Evolutionary conservation across 352 stramenopile species (phyloP), one percentile per base, ranked within the genome.

Genomic region (Phytophthora sp.): DNA sequence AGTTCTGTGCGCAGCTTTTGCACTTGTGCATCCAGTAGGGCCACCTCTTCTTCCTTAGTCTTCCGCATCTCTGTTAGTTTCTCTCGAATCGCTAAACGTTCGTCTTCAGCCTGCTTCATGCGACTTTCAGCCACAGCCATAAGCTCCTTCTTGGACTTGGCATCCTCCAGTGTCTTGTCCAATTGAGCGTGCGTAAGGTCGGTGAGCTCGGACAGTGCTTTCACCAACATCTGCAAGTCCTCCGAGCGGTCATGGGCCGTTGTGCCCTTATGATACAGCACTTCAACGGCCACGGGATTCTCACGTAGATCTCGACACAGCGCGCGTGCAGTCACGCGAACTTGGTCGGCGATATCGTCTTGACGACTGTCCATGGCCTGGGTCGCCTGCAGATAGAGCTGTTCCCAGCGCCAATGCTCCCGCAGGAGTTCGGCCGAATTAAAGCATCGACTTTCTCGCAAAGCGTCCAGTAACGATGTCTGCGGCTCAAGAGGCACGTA

Each of bases 111-210:
- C 54, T 94, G 86, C 42, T 94, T 88, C 68, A 92, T 83, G 24
- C 88, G 85, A 38, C 68, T 84, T 63, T 91, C 84, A 8, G 88
- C 83, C 41, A 88, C 72, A 10, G 83, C 72, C 77, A 95, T 84
- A 28, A 92, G 62, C 58, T 95, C 83, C 32, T 85, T 88, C 62
- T 94, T 90, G 31, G 87, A 89, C 56, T 89, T 89, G 44, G 87
- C 83, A 46, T 96, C 88, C 52, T 96, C 88, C 8, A 96, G 72
- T 6, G 86, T 94, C 57, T 92, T 95, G 43, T 91, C 84, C 24
- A 96, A 69, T 44, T 91, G 77, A 3, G 65, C 69, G 46, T 89
- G 90, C 7, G 79, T 91, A 12, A 94, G 63, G 43, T 91, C 85
- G n/a, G 82, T 92, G 26, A 96, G 79, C 56, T 96, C 85, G 3